Evolutionary conservation across 345 rosid genomes (phyloP).

Genomic region (Citropsis articulata): DNA sequence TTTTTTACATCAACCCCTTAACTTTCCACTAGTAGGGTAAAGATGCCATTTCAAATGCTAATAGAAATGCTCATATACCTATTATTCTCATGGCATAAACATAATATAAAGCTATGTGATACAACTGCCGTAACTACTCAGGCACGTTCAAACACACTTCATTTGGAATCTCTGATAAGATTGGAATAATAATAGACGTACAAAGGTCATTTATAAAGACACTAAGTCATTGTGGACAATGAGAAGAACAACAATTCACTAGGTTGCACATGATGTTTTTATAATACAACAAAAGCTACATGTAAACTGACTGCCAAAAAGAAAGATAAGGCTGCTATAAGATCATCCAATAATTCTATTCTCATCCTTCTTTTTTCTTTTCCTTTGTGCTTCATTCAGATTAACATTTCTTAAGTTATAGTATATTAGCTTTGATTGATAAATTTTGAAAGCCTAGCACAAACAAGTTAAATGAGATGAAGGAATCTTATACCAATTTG

Average conservation of each 20-base stretch:
- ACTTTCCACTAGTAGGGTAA: background rate
- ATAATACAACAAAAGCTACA: background rate
- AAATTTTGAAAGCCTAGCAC: background rate
- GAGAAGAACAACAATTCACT: background rate
- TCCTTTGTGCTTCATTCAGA: background rate
- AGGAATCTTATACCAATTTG: background rate
- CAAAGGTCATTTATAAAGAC: too few relatives aligned
- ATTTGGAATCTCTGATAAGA: constrained; percentile 4
- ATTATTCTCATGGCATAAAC: background rate
- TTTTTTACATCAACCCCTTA: too few relatives aligned
- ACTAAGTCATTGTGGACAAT: background rate
- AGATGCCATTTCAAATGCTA: background rate
- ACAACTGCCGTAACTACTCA: background rate
- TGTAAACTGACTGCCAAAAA: background rate
- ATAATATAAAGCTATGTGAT: background rate
- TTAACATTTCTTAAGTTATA: background rate
- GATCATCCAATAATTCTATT: background rate
- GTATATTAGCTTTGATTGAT: background rate
- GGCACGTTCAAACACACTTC: background rate
- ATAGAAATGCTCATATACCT: background rate
- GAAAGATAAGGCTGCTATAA: constrained; percentile 2
- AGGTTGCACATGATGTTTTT: background rate
- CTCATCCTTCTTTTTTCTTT: background rate
- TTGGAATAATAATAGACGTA: background rate
- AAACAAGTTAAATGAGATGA: background rate